Evolutionary conservation across 2,329 filamentous ascomycete species (phyloP).

Genomic region (Ascomycota sp.): DNA sequence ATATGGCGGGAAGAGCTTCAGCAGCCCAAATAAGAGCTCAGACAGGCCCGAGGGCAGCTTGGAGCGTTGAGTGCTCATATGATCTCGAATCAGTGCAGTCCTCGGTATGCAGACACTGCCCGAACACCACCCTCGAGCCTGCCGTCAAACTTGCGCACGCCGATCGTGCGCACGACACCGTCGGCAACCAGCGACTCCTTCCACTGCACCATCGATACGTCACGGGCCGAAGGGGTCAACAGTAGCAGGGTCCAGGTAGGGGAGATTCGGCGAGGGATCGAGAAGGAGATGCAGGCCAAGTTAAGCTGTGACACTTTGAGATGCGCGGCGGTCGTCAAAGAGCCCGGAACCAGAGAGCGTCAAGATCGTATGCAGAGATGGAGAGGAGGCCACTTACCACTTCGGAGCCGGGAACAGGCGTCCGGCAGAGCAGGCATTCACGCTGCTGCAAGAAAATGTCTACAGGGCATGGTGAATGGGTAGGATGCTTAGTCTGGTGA

Average conservation of each 20-base stretch:
- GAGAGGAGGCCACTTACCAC: not conserved
- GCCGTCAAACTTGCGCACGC: not conserved
- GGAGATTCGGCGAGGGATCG: not conserved
- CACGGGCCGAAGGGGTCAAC: not conserved
- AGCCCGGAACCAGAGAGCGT: not conserved
- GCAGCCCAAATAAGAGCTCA: not conserved
- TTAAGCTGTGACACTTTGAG: not conserved
- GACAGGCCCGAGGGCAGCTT: not conserved
- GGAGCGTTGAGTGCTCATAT: not conserved
- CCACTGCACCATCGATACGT: not conserved
- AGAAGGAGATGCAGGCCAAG: not conserved
- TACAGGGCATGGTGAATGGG: not conserved
- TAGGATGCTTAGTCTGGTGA: constrained; percentile 10
- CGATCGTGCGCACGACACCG: not conserved
- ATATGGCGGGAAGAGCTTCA: not conserved
- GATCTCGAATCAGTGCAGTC: not conserved
- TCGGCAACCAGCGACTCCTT: not conserved
- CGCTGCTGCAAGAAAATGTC: not conserved
- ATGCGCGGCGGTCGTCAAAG: not conserved
- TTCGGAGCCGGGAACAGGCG: not conserved
- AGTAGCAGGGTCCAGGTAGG: not conserved
- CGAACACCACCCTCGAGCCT: not conserved
- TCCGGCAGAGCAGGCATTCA: not conserved
- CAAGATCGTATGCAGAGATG: not conserved
- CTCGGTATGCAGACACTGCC: not conserved